Evolutionary conservation across 2,329 filamentous ascomycete species (phyloP).

Genomic region (Passalora sequoiae): DNA sequence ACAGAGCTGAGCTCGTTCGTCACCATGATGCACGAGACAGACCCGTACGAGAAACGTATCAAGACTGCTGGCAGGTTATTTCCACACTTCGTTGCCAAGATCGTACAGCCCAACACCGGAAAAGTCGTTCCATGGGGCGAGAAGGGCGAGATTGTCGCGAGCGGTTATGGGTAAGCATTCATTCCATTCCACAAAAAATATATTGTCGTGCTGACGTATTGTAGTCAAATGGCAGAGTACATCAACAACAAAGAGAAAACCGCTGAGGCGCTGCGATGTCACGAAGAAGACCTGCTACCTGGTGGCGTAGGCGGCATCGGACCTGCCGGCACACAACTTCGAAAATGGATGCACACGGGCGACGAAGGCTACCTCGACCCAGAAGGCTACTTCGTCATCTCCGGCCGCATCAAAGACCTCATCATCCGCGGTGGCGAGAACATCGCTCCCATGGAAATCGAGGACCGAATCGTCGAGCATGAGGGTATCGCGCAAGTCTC

Average conservation of each 20-base stretch:
- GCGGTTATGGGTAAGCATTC: constrained; percentile 61
- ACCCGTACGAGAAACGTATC: constrained; percentile 61
- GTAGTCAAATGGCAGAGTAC: constrained; percentile 55
- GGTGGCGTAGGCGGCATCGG: constrained; percentile 24
- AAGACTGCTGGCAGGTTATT: constrained; percentile 71
- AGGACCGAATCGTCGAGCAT: constrained; percentile 26
- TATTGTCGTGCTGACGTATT: too few species aligned
- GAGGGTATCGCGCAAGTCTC: constrained; percentile 23
- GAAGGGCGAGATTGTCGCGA: constrained; percentile 69
- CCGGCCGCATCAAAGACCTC: constrained; percentile 31
- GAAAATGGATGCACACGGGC: constrained; percentile 63
- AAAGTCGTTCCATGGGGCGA: constrained; percentile 62
- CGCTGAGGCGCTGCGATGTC: constrained; percentile 54
- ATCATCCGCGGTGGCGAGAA: constrained; percentile 59
- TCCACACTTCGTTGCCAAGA: constrained; percentile 69
- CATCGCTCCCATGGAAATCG: constrained; percentile 41
- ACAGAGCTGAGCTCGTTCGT: constrained; percentile 52
- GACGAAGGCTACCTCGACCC: constrained; percentile 50
- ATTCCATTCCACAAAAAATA: too few species aligned
- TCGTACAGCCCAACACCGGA: constrained; percentile 61
- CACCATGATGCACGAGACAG: constrained; percentile 37
- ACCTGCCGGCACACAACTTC: constrained; percentile 13
- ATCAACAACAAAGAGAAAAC: constrained; percentile 70
- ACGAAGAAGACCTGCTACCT: constrained; percentile 24
- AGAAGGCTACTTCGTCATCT: constrained; percentile 38